Evolutionary conservation across 192 early-diverging fungal genomes (phyloP), one percentile per base, ranked within the genome.

Genomic region (Linnemannia elongata): DNA sequence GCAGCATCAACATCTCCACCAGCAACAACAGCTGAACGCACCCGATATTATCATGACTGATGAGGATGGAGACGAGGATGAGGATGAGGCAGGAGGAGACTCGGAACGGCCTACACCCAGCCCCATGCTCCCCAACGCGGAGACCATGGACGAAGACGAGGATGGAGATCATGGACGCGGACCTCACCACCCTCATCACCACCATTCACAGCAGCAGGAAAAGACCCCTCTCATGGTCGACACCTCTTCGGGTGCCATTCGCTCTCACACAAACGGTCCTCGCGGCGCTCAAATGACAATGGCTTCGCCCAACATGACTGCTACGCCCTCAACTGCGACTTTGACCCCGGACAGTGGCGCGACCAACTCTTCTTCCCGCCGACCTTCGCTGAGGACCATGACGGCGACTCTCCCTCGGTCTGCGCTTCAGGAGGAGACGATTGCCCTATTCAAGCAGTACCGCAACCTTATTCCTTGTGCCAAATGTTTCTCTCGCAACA

Each of bases 351-450:
- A 70, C 24, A 86, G 74, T 44, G 75, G 78, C n/a, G 60, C 57
- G 71, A 69, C 83, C 24, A 57, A 27, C 55, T 52, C 79, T 27
- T 75, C 85, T 7, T 81, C 85, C 20, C 57, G 85, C 38, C 69
- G 85, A 35, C 42, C 54, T 30, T 87, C 85, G 1, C 76, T 87
- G 8, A 55, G 85, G 4, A 81, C 85, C 15, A 77, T 77, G 49
- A 77, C 85, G 2, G 77, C 82, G 2, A 87, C 85, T 3, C 74
- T 87, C 6, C 85, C 85, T 17, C 54, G 85, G 15, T 81, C 85
- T 42, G 79, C 79, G 0, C 85, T 87, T 24, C 85, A 87, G 35
- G 85, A 87, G 18, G 85, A 87, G 69, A 87, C 85, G 3, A 81
- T 87, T 71, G 79, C 75, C 1, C 15, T 87, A 4, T 87, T 87